A percentile compares a stretch with the other conserved stretches of the same genome.
Conservation (phyloP, 805 yeast genomes). For the Kodamaea hsintzibuensis region DNA sequence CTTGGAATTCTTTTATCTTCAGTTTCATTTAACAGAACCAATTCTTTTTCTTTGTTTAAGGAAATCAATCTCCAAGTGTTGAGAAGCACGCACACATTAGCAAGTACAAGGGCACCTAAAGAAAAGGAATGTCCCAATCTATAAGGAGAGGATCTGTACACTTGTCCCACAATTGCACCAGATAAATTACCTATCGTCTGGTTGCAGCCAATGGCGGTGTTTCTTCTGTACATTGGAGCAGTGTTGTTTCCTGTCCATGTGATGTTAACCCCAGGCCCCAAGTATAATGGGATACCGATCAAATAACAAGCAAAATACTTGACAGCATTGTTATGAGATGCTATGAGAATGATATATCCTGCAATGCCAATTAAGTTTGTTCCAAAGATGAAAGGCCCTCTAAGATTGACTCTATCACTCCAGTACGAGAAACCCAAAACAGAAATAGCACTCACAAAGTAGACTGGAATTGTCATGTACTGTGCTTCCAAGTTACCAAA, state of each 20-base stretch:
- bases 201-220: conserved; percentile 42
- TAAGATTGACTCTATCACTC: conserved; percentile 27
- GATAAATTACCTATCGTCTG: conserved; percentile 47
- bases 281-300: conserved; percentile 36
- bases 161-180: conserved; percentile 47
- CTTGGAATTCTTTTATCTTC: conserved; percentile 18
- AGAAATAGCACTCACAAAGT: conserved; percentile 30
- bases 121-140: conserved; percentile 41
- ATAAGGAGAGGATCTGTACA: conserved; percentile 42
- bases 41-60: conserved; percentile 9
- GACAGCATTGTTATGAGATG: conserved; percentile 27
- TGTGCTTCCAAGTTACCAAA: conserved; percentile 32
- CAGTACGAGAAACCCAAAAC: conserved; percentile 23
- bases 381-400: conserved; percentile 32
- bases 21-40: conserved; percentile 20
- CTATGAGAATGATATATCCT: conserved; percentile 35
- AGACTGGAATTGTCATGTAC: conserved; percentile 42
- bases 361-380: conserved; percentile 25
- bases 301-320: conserved; percentile 39
- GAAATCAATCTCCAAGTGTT: conserved; percentile 16
- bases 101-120: conserved; percentile 31
- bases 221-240: conserved; percentile 44
- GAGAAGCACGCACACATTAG: conserved; percentile 17
- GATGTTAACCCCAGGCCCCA: conserved; percentile 39
- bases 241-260: conserved; percentile 46